phyloP scores from a whole-genome alignment of 768 basidiomycete species.

The Cubamyces sp. region DNA sequence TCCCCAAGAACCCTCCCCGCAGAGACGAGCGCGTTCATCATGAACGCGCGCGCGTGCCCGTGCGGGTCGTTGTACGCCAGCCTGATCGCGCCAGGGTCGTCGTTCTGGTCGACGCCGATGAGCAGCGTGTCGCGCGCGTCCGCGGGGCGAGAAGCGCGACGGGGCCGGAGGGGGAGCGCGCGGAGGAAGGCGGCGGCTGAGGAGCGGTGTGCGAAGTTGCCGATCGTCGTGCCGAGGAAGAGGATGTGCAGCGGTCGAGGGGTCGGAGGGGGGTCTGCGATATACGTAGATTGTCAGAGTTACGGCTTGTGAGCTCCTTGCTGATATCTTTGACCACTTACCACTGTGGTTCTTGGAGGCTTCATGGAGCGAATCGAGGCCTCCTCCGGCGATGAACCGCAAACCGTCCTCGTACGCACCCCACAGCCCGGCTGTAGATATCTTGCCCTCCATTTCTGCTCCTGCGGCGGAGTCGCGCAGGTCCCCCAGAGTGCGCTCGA shows the following conservation, averaged over 20 bases:
- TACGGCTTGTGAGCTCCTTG: too few relatives aligned
- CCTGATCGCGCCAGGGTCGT: slow-evolving; percentile 68
- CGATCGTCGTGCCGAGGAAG: slow-evolving; percentile 92
- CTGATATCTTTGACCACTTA: slow-evolving; percentile 8
- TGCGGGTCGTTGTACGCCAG: slow-evolving; percentile 82
- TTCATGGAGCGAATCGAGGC: slow-evolving; percentile 44
- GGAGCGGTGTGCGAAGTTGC: slow-evolving; percentile 74
- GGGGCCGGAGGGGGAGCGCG: slow-evolving; percentile 77
- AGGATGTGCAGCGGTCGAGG: slow-evolving; percentile 73
- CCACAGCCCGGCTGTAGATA: slow-evolving; percentile 81
- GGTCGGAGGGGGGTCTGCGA: slow-evolving; percentile 22
- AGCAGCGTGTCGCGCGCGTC: slow-evolving; percentile 80
- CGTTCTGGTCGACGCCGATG: slow-evolving; percentile 86
- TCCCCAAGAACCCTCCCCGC: slow-evolving; percentile 72
- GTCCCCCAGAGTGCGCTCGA: slow-evolving; percentile 76
- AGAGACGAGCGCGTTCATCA: slow-evolving; percentile 81
- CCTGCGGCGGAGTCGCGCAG: slow-evolving; percentile 71
- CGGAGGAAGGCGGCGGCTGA: slow-evolving; percentile 74
- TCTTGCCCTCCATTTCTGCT: slow-evolving; percentile 62
- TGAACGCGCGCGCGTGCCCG: slow-evolving; percentile 73
- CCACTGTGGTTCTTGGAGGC: slow-evolving; percentile 13
- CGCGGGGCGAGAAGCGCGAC: too few relatives aligned
- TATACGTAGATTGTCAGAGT: too few relatives aligned
- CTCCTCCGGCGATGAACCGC: slow-evolving; percentile 72
- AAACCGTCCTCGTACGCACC: slow-evolving; percentile 92